Conservation (phyloP, 1,284 basidiomycete species). For the Microbotryomycetes sp. region DNA sequence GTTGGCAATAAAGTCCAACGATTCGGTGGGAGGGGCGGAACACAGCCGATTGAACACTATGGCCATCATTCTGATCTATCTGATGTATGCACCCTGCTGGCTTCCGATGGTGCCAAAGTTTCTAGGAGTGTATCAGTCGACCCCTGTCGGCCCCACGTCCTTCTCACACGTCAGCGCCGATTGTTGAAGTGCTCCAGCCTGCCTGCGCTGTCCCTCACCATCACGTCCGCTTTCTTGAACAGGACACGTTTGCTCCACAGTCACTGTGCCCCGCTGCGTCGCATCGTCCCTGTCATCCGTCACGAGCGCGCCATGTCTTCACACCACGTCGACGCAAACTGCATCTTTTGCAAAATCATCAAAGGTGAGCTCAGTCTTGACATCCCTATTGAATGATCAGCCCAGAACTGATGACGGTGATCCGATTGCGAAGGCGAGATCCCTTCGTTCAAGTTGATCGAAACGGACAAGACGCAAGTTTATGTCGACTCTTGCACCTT, state of each 20-base stretch:
- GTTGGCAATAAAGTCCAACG: no score
- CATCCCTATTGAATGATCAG: background rate
- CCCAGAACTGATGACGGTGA: background rate
- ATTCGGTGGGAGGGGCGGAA: no score
- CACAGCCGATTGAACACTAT: no score
- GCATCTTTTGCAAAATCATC: conserved; percentile 47
- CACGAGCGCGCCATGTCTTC: background rate
- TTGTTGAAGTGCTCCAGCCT: no score
- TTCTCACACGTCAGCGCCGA: no score
- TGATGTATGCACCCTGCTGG: no score
- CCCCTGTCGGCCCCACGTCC: no score
- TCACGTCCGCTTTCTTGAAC: background rate
- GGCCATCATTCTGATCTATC: no score
- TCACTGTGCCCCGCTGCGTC: no score
- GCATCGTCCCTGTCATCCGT: background rate
- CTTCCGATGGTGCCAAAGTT: no score
- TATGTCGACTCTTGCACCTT: conserved; percentile 25
- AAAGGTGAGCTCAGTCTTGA: conserved; percentile 35
- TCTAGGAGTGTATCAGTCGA: no score
- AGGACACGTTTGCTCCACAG: background rate
- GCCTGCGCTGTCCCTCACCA: no score
- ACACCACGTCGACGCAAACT: conserved; percentile 30
- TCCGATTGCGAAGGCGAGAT: conserved; percentile 29
- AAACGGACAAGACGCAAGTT: conserved; percentile 40
- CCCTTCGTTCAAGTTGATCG: conserved; percentile 43